Conservation (phyloP, 805 yeast species). For the Citeromyces matritensis region DNA sequence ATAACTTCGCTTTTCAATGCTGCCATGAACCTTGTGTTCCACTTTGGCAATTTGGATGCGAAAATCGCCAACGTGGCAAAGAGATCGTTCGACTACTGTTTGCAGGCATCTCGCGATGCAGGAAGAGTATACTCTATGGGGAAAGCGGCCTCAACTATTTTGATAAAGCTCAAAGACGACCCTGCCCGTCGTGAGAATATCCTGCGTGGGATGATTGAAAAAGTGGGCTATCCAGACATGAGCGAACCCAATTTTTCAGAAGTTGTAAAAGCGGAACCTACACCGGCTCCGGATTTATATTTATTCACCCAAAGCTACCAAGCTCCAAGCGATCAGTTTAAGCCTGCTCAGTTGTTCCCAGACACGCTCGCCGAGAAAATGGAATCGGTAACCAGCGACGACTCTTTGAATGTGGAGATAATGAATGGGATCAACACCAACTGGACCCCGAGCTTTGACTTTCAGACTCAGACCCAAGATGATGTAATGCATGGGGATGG, state of each 20-base stretch:
- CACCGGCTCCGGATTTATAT: background rate
- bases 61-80: slow-evolving; percentile 20
- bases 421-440: slow-evolving; percentile 8
- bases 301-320: background rate
- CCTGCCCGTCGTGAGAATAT: slow-evolving; percentile 8
- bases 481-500: background rate
- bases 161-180: slow-evolving; percentile 24
- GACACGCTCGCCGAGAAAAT: background rate
- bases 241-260: background rate
- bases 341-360: slow-evolving; percentile 3
- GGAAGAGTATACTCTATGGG: slow-evolving; percentile 41
- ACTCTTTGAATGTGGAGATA: slow-evolving; percentile 2
- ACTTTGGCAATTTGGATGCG: slow-evolving; percentile 20
- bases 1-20: slow-evolving; percentile 38
- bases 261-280: background rate
- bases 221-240: background rate
- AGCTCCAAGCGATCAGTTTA: slow-evolving; percentile 1
- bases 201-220: slow-evolving; percentile 3
- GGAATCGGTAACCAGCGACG: background rate
- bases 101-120: slow-evolving; percentile 17
- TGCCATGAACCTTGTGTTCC: slow-evolving; percentile 50
- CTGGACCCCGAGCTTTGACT: slow-evolving; percentile 22
- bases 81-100: slow-evolving; percentile 8
- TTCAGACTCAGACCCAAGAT: slow-evolving; percentile 4
- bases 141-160: slow-evolving; percentile 30